Percentiles rank a stretch among this genome's conserved stretches.
Evolutionary conservation across 805 yeast genomes (phyloP).

Genomic region (Spathaspora gorwiae): DNA sequence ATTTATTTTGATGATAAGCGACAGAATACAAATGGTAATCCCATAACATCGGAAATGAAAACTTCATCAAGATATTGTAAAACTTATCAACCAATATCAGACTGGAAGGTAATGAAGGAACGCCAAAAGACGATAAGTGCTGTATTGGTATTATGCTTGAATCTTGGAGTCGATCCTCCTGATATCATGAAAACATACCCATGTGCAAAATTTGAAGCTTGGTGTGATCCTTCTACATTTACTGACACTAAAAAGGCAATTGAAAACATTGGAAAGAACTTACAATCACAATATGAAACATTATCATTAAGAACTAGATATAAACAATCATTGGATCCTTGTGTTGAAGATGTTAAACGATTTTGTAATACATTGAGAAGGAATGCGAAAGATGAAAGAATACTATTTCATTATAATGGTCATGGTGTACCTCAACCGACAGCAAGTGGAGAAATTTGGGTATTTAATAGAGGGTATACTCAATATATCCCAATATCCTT

Average conservation of each 20-base stretch:
- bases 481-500: slow-evolving; percentile 95
- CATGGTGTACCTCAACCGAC: slow-evolving; percentile 99
- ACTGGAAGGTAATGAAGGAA: slow-evolving; percentile 89
- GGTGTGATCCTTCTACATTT: slow-evolving; percentile 83
- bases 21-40: slow-evolving; percentile 85
- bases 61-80: slow-evolving; percentile 32
- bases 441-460: slow-evolving; percentile 96
- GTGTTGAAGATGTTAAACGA: slow-evolving; percentile 90
- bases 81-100: slow-evolving; percentile 67
- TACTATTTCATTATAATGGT: slow-evolving; percentile 92
- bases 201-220: slow-evolving; percentile 86
- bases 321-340: slow-evolving; percentile 89
- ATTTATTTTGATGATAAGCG: slow-evolving; percentile 89
- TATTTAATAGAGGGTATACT: slow-evolving; percentile 92
- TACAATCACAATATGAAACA: slow-evolving; percentile 87
- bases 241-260: slow-evolving; percentile 87
- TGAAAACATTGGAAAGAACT: slow-evolving; percentile 81
- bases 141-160: slow-evolving; percentile 83
- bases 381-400: slow-evolving; percentile 89
- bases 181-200: slow-evolving; percentile 91
- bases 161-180: slow-evolving; percentile 96
- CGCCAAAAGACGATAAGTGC: slow-evolving; percentile 92
- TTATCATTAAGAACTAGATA: slow-evolving; percentile 82
- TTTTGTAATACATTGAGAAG: slow-evolving; percentile 85
- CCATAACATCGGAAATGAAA: slow-evolving; percentile 55